A percentile compares a stretch with the other conserved stretches of the same genome.
phyloP scores from a whole-genome alignment of 768 basidiomycete genomes.

The Pisolithus orientalis region DNA sequence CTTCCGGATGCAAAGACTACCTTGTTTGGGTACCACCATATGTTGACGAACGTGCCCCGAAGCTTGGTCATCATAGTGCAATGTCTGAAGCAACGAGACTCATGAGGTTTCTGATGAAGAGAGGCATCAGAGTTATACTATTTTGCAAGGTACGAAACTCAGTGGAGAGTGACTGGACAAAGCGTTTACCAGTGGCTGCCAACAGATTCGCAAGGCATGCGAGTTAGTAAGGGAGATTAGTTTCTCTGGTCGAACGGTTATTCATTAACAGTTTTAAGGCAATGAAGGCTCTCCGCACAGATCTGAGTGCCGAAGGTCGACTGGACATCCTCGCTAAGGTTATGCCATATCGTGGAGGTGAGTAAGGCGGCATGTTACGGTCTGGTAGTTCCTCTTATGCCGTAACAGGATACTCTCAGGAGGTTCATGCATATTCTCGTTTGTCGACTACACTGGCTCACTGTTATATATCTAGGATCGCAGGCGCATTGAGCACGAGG shows the following conservation, averaged over 20 bases:
- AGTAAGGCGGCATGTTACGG: conserved; percentile 7
- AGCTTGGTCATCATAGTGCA: conserved; percentile 50
- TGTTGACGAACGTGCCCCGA: conserved; percentile 47
- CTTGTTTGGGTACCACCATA: conserved; percentile 70
- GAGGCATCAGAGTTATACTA: conserved; percentile 75
- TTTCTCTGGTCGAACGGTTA: neutral
- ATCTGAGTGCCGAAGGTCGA: conserved; percentile 69
- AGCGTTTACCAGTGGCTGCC: neutral
- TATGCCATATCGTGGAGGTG: conserved; percentile 81
- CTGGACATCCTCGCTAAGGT: conserved; percentile 70
- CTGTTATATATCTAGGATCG: conserved; percentile 49
- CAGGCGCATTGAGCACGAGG: conserved; percentile 77
- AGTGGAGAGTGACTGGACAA: neutral
- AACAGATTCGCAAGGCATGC: conserved; percentile 72
- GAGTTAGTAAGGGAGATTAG: conserved; percentile 51
- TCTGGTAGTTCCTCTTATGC: neutral
- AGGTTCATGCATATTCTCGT: conserved; percentile 33
- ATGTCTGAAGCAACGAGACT: conserved; percentile 63
- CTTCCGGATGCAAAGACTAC: conserved; percentile 74
- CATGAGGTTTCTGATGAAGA: conserved; percentile 78
- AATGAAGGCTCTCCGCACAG: conserved; percentile 69
- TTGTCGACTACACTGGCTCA: neutral
- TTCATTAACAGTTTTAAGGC: conserved; percentile 38
- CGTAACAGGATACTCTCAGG: conserved; percentile 59
- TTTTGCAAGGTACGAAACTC: conserved; percentile 66